Conservation (phyloP, 768 basidiomycete species). For the Pisolithus sp. region DNA sequence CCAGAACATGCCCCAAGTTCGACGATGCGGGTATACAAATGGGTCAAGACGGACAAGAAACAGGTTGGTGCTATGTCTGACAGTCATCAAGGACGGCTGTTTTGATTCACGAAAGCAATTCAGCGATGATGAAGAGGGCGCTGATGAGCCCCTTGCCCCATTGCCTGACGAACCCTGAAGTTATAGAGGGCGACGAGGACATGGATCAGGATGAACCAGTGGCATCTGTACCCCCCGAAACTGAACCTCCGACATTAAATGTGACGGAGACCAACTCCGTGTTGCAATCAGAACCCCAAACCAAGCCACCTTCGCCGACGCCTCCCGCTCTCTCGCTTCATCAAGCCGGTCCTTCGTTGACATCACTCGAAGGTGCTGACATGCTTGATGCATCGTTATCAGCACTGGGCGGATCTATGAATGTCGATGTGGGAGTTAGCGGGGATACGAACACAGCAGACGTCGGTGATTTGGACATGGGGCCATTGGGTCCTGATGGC, state of each 20-base stretch:
- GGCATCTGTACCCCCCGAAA: conserved; percentile 36
- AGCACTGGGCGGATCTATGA: conserved; percentile 5
- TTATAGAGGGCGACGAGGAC: conserved; percentile 70
- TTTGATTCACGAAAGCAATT: conserved; percentile 54
- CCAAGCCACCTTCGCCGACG: conserved; percentile 42
- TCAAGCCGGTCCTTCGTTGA: conserved; percentile 41
- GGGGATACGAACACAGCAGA: conserved; percentile 25
- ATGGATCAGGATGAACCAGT: conserved; percentile 59
- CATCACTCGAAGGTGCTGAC: conserved; percentile 37
- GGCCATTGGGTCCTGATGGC: conserved; percentile 59
- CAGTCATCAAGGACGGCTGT: background rate
- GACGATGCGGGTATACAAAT: conserved; percentile 62
- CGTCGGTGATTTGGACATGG: conserved; percentile 55
- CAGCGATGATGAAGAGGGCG: conserved; percentile 78
- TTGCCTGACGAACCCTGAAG: conserved; percentile 73
- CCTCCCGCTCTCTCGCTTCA: conserved; percentile 43
- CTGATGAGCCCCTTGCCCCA: conserved; percentile 74
- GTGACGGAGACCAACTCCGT: conserved; percentile 31
- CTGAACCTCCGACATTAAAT: conserved; percentile 28
- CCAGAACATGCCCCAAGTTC: conserved; percentile 54
- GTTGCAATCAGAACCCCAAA: conserved; percentile 43
- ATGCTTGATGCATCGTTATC: background rate
- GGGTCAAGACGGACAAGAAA: conserved; percentile 74
- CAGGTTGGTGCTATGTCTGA: conserved; percentile 46
- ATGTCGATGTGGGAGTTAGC: conserved; percentile 26